A percentile compares a stretch with the other conserved stretches of the same genome.
Evolutionary conservation across 805 yeast species (phyloP).

Genomic region (Starmerella cellae): DNA sequence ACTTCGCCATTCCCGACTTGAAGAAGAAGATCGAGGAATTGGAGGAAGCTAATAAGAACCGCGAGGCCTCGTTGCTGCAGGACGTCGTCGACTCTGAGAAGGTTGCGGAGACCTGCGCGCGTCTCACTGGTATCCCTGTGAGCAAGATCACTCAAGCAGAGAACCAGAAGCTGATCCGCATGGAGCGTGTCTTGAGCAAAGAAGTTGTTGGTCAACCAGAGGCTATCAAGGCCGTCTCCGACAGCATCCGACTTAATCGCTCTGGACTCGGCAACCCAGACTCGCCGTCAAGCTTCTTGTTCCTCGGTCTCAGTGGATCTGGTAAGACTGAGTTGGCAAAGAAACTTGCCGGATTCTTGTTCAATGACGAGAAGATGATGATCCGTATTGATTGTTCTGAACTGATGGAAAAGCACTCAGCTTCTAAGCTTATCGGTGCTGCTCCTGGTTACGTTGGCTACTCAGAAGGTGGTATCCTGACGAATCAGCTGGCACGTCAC

Average conservation of each 20-base stretch:
- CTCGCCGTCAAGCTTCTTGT: constrained; percentile 90
- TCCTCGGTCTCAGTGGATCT: constrained; percentile 90
- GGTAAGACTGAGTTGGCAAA: constrained; percentile 98
- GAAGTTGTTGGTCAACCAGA: constrained; percentile 91
- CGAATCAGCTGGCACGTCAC: constrained; percentile 78
- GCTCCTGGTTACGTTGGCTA: constrained; percentile 96
- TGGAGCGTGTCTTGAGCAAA: constrained; percentile 74
- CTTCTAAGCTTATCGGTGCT: constrained; percentile 88
- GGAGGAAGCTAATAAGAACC: constrained; percentile 63
- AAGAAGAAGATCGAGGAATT: constrained; percentile 58
- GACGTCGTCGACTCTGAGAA: constrained; percentile 87
- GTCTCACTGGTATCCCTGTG: constrained; percentile 94
- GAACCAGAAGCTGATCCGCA: constrained; percentile 79
- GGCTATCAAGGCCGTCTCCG: constrained; percentile 91
- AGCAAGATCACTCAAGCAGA: constrained; percentile 90
- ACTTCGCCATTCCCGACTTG: constrained; percentile 93
- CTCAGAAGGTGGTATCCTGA: constrained; percentile 93
- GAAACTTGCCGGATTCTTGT: constrained; percentile 88
- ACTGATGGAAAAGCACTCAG: constrained; percentile 87
- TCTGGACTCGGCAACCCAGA: constrained; percentile 93
- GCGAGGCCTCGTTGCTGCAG: constrained; percentile 54
- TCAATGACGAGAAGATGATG: constrained; percentile 93
- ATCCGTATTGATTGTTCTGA: constrained; percentile 97
- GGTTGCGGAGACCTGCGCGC: constrained; percentile 93
- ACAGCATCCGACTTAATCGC: constrained; percentile 82